These are phyloP conservation scores for Hypholoma sublateritium DNA, from an alignment of 768 basidiomycete species.

Conservation along the genomic window DNA sequence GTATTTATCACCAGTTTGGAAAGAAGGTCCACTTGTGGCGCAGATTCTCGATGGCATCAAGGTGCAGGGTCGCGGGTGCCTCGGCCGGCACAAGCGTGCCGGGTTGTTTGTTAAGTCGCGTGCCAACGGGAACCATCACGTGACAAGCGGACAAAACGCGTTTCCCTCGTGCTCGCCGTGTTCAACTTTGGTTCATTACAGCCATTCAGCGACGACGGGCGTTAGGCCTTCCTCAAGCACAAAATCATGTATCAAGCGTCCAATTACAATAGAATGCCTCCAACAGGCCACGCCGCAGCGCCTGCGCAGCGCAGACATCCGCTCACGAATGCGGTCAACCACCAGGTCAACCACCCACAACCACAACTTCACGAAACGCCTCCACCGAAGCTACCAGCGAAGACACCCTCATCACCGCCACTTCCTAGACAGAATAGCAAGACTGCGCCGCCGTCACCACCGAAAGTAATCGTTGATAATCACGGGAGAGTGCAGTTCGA, in stretches of 20 bases:
- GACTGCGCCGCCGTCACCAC: constrained; percentile 79
- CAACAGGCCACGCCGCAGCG: constrained; percentile 24
- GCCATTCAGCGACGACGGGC: constrained; percentile 24
- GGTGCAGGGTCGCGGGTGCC: too few species aligned
- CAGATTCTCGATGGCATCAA: not conserved
- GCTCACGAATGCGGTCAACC: constrained; percentile 38
- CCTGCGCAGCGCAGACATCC: constrained; percentile 37
- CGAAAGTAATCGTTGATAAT: constrained; percentile 72
- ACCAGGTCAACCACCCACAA: constrained; percentile 25
- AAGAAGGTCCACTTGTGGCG: not conserved
- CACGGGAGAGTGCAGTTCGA: constrained; percentile 54
- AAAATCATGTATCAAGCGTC: constrained; percentile 35
- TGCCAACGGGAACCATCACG: constrained; percentile 18
- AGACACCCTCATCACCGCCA: constrained; percentile 57
- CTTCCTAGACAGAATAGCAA: constrained; percentile 82
- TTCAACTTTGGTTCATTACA: constrained; percentile 14
- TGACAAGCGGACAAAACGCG: constrained; percentile 25
- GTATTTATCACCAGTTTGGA: too few species aligned
- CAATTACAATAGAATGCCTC: constrained; percentile 29
- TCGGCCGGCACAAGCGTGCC: not conserved
- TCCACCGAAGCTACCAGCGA: constrained; percentile 37
- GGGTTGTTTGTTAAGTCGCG: constrained; percentile 9
- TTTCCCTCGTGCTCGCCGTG: constrained; percentile 19
- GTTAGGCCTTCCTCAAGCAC: constrained; percentile 41
- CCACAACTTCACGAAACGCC: constrained; percentile 15